Evolutionary conservation across 2,329 filamentous ascomycete species (phyloP), one percentile per base, ranked within the genome.

Genomic region (Aspergillus sp.): DNA sequence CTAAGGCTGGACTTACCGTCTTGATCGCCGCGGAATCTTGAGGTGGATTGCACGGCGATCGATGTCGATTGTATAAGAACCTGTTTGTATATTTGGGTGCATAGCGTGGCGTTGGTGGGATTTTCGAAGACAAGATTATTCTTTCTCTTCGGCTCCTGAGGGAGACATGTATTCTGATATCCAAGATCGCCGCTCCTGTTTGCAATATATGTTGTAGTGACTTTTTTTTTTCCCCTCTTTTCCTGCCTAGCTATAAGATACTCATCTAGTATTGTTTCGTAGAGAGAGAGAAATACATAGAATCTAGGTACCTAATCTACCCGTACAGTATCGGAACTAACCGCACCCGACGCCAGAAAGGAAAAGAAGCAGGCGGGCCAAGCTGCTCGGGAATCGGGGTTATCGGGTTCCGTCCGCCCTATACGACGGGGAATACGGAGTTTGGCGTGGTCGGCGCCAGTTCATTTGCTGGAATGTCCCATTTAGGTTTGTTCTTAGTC

Each of bases 151-250:
- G 22, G 58, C 54, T 63, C 54, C 52, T 54, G 56, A 47, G 35
- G 62, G 90, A 77, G 58, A 94, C 73, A 74, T 88, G 88, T 58
- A 81, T 78, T 64, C 45, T 86, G 82, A 60, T 64, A 68, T 60
- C 60, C 58, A 59, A 54, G 13, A 95, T 76, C 17, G 89, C 90
- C 2, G 89, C 90, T 57, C 90, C 87, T 61, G 61, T 56, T 63
- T 60, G 26, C 8, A 30, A 30, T 30, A 11, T 30, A 30, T 30
- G 10, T 30, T 3, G 22, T 24, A 24, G 26, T 30, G 8, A 9
- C 24, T 26, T 26, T 26, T 8, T 8, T 26, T 26, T 26, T 26
- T 26, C 8, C 24, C 8, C 8, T 5, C 24, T 24, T 24, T 26
- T 2, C 2, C 3, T 9, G n/a, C 35, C 35, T 14, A 38, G 11